phyloP scores from a whole-genome alignment of 1,139 yeast genomes.

The Saccharomyces hybrid region DNA sequence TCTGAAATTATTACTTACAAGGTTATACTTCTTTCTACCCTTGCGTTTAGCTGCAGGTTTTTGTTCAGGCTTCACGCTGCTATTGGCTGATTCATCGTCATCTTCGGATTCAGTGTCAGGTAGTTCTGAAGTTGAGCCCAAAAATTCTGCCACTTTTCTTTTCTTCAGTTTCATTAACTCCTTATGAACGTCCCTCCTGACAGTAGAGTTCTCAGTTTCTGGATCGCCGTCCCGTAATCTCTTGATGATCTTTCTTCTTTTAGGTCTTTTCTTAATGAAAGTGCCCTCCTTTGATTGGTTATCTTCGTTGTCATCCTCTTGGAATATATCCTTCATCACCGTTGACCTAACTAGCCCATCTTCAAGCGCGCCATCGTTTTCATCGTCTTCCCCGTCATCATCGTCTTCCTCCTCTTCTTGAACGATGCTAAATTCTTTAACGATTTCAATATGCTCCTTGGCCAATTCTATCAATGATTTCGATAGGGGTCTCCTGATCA shows the following conservation, averaged over 20 bases:
- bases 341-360: slow-evolving; percentile 4
- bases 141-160: slow-evolving; percentile 19
- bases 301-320: slow-evolving; percentile 7
- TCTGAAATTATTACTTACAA: slow-evolving; percentile 32
- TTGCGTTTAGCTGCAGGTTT: slow-evolving; percentile 9
- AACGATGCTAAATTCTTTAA: slow-evolving; percentile 16
- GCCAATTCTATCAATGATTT: slow-evolving; percentile 25
- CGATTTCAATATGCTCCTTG: slow-evolving; percentile 20
- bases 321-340: slow-evolving; percentile 7
- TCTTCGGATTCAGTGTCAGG: slow-evolving; percentile 10
- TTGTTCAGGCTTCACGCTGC: not conserved
- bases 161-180: slow-evolving; percentile 24
- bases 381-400: slow-evolving; percentile 2
- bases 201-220: slow-evolving; percentile 1
- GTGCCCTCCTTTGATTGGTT: not conserved
- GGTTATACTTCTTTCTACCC: slow-evolving; percentile 28
- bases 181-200: slow-evolving; percentile 20
- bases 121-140: slow-evolving; percentile 12
- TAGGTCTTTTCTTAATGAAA: slow-evolving; percentile 6
- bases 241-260: slow-evolving; percentile 16
- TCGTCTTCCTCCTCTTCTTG: slow-evolving; percentile 6
- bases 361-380: slow-evolving; percentile 7
- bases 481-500: slow-evolving; percentile 23
- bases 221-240: slow-evolving; percentile 9
- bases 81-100: slow-evolving; percentile 3